These are phyloP conservation scores for Tieghemostelium lacteum DNA, from an alignment of 78 protist genomes.

Conservation along the genomic window DNA sequence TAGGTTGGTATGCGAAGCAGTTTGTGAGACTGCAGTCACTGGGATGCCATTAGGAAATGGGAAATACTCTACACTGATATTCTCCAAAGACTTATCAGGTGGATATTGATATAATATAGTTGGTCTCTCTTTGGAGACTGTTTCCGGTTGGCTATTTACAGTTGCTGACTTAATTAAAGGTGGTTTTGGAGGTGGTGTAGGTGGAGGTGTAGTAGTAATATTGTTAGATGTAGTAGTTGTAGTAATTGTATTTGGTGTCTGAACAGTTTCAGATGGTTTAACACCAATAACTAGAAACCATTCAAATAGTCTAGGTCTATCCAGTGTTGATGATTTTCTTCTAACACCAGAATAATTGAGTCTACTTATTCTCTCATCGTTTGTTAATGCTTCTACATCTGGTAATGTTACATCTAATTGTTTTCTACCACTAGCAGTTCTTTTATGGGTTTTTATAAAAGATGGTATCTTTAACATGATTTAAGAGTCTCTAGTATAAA, in stretches of 20 bases:
- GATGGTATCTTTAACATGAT: constrained; percentile 21
- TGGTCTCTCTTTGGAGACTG: background rate
- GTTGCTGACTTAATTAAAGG: background rate
- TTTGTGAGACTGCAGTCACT: constrained; percentile 17
- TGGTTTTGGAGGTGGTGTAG: background rate
- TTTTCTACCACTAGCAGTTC: constrained; percentile 62
- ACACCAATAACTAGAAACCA: constrained; percentile 59
- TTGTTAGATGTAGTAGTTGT: background rate
- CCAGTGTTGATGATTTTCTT: constrained; percentile 14
- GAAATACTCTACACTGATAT: constrained; percentile 25
- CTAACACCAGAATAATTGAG: constrained; percentile 4
- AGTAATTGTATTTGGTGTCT: background rate
- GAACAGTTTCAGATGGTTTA: background rate
- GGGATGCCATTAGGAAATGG: constrained; percentile 66
- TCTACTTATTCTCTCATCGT: constrained; percentile 32
- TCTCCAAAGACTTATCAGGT: constrained; percentile 49
- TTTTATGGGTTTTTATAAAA: constrained; percentile 44
- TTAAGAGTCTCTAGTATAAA: background rate
- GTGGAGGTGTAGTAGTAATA: no score
- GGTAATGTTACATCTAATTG: constrained; percentile 34
- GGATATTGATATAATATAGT: constrained; percentile 64
- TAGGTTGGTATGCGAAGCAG: constrained; percentile 62
- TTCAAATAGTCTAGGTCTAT: constrained; percentile 47
- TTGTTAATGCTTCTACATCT: constrained; percentile 67
- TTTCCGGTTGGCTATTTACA: background rate